Conservation (phyloP, 2,329 filamentous ascomycete species). For the Trichoderma polysporum region DNA sequence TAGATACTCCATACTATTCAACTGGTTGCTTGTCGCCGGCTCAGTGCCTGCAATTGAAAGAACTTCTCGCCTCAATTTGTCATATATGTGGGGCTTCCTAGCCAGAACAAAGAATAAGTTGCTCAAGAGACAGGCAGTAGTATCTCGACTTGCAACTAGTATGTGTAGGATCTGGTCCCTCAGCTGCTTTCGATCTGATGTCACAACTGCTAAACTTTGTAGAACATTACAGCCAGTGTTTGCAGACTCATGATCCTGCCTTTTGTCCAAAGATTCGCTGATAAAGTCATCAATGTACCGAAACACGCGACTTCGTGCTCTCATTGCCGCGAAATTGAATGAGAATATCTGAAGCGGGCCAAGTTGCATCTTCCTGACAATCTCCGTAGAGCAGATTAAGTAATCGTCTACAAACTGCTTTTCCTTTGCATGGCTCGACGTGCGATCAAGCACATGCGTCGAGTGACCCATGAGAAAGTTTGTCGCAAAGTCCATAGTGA, state of each 20-base stretch:
- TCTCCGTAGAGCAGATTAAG: constrained; percentile 35
- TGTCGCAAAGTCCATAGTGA: constrained; percentile 48
- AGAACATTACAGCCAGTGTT: constrained; percentile 46
- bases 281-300: constrained; percentile 47
- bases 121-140: constrained; percentile 45
- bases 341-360: constrained; percentile 35
- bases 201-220: constrained; percentile 48
- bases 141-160: constrained; percentile 46
- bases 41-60: constrained; percentile 31
- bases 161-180: constrained; percentile 46
- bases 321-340: constrained; percentile 28
- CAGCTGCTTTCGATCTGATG: constrained; percentile 41
- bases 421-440: constrained; percentile 26
- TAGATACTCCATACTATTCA: constrained; percentile 55
- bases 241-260: constrained; percentile 21
- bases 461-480: constrained; percentile 47
- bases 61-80: constrained; percentile 47
- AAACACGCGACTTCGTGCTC: constrained; percentile 35
- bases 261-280: constrained; percentile 33
- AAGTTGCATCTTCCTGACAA: constrained; percentile 35
- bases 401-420: constrained; percentile 41
- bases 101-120: constrained; percentile 46
- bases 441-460: constrained; percentile 27
- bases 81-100: constrained; percentile 41
- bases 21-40: constrained; percentile 46